Evolutionary conservation across 208 protist species (phyloP), one percentile per base, ranked within the genome.

Genomic region (Crithidia thermophila): DNA sequence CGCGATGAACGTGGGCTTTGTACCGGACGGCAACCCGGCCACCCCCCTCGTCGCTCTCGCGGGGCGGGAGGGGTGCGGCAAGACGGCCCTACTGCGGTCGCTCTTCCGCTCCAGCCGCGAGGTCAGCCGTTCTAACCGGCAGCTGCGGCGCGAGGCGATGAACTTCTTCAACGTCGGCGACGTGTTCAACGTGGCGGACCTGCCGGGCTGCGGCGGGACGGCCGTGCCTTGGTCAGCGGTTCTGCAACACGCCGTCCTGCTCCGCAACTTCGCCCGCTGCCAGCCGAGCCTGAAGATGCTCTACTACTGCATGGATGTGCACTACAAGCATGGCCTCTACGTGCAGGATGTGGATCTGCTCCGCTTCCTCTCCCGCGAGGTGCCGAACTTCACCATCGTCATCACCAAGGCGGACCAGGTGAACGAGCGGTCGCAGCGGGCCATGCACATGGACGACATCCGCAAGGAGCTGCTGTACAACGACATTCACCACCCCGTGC

Each of bases 281-380:
- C 85, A 91, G 60, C 90, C 90, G 6, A 91, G 75, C 47, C 64
- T 96, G 11, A 96, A 96, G 65, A 96, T 96, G 91, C 63, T 96
- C 1, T 96, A 96, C 75, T 96, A 96, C 68, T 93, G 86, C 77
- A 90, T 96, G 84, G 91, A 96, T 67, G 86, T 91, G n/a, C 79
- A 93, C 67, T 91, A 90, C 68, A 90, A 87, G 50, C 63, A 94
- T 50, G 91, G 91, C 6, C 56, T 96, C 10, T 96, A 93, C 65
- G 57, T 93, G 9, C 91, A 93, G 64, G 91, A 96, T 55, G 79
- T 94, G 50, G 91, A 96, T 74, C 82, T 93, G n/a, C 77, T 96
- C 13, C 74, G 76, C 23, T 96, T 96, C 67, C 77, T 96, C 33
- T 58, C 78, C 7, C 75, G 80, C 25, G 91, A 96, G 59, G 80